Evolutionary conservation across 768 basidiomycete genomes (phyloP), one percentile per base, ranked within the genome.

Genomic region (Rickenella mellea): DNA sequence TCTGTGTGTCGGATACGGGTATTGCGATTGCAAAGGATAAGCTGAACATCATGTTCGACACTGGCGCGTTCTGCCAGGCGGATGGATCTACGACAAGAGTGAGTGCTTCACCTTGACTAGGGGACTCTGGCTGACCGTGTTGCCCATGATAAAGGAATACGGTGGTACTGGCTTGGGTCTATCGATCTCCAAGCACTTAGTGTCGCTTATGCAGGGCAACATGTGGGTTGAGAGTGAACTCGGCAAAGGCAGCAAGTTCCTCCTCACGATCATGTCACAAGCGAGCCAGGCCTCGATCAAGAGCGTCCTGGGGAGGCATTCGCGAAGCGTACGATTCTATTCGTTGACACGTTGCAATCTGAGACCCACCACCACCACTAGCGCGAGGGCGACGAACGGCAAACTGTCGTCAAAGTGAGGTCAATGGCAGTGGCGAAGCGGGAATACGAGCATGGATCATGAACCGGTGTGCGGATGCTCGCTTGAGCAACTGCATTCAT

Each of bases 21-120:
- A 99, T 99, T 53, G 96, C 96, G 40, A 98, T 99, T 58, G 91
- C 94, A 42, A 91, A 92, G 59, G 96, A 98, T 62, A 98, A 98
- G 68, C 67, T 98, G 50, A 94, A 93, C 56, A 69, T 98, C 55
- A 98, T 98, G 58, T 99, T 98, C 64, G 96, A 99, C 57, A 98
- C n/a, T n/a, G n/a, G n/a, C n/a, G n/a, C 96, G 2, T 99, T 99
- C 65, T 91, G 89, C 51, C 96, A 98, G 58, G 96, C 96, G 0
- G 96, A 98, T 68, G 96, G 96, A 20, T 97, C 92, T 6, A 98
- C 96, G 4, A 98, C 93, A 5, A 65, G 94, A 55, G 89, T 88
- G 52, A 31, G 82, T 68, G 6, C 25, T 25, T 39, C 28, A 31
- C 36, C 40, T n/a, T n/a, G n/a, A n/a, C n/a, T n/a, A n/a, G n/a